A percentile compares a stretch with the other conserved stretches of the same genome.
These are phyloP conservation scores for Cercophora newfieldiana DNA, from an alignment of 495 filamentous ascomycete species.

Conservation along the genomic window DNA sequence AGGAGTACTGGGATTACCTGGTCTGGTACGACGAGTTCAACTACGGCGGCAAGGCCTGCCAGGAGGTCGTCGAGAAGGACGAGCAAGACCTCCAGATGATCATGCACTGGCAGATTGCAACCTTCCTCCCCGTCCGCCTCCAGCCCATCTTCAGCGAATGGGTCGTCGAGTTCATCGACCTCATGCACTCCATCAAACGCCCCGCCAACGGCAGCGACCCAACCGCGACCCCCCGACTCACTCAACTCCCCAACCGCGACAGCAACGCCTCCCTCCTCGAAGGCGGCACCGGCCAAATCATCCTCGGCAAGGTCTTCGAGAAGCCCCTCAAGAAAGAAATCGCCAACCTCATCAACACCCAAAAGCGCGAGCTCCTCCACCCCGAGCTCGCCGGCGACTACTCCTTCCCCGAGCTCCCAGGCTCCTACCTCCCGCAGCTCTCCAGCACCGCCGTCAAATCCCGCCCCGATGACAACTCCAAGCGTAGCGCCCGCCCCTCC, in stretches of 20 bases:
- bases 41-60: constrained; percentile 91
- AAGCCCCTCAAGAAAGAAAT: constrained; percentile 91
- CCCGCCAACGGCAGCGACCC: constrained; percentile 52
- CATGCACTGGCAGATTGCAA: constrained; percentile 97
- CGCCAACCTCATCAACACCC: constrained; percentile 70
- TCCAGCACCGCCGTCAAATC: constrained; percentile 1
- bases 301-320: constrained; percentile 76
- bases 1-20: constrained; percentile 99
- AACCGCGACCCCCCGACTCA: constrained; percentile 67
- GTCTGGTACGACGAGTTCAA: constrained; percentile 99
- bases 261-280: constrained; percentile 54
- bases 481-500: constrained; percentile 30
- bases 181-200: constrained; percentile 85
- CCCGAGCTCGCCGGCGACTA: constrained; percentile 86
- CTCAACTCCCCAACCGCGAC: constrained; percentile 67
- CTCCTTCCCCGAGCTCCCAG: constrained; percentile 80
- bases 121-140: constrained; percentile 78
- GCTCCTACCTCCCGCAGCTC: constrained; percentile 55
- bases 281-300: constrained; percentile 57
- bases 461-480: neutral
- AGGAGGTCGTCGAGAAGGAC: constrained; percentile 76
- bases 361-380: constrained; percentile 87
- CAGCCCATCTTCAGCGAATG: constrained; percentile 88
- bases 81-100: constrained; percentile 86
- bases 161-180: constrained; percentile 90